Conservation (phyloP, 1,284 basidiomycete species). For the Microbotryum violaceum region DNA sequence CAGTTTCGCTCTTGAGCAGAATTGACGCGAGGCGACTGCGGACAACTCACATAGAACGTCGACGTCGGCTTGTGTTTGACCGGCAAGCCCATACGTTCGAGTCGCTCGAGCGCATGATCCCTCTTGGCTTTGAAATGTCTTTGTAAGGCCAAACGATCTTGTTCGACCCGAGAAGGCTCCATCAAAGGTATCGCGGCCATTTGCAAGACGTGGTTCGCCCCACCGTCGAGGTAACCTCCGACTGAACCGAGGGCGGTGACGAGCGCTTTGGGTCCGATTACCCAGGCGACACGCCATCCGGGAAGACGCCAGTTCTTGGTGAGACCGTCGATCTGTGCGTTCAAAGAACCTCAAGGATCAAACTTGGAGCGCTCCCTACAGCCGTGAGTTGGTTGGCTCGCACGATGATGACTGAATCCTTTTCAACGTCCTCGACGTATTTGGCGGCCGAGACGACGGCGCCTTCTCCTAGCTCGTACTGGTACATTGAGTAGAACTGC, state of each 20-base stretch:
- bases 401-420: conserved; percentile 52
- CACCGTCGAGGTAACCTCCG: conserved; percentile 46
- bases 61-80: conserved; percentile 47
- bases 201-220: conserved; percentile 50
- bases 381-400: neutral
- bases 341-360: conserved; percentile 43
- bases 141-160: conserved; percentile 56
- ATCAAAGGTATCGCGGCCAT: conserved; percentile 74
- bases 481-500: conserved; percentile 79
- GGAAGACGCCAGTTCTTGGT: conserved; percentile 65
- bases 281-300: conserved; percentile 92
- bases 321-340: conserved; percentile 75
- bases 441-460: conserved; percentile 72
- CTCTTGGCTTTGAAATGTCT: conserved; percentile 80
- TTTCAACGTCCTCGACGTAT: conserved; percentile 54
- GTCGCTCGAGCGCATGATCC: conserved; percentile 76
- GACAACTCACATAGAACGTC: conserved; percentile 22
- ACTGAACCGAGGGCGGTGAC: conserved; percentile 78
- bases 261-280: conserved; percentile 83
- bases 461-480: conserved; percentile 73
- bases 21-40: no score
- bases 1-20: no score
- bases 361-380: neutral
- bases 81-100: conserved; percentile 65
- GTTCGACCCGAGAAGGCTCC: conserved; percentile 58